Evolutionary conservation across 768 basidiomycete genomes (phyloP), one percentile per base, ranked within the genome.

Genomic region (Collybia mongolica): DNA sequence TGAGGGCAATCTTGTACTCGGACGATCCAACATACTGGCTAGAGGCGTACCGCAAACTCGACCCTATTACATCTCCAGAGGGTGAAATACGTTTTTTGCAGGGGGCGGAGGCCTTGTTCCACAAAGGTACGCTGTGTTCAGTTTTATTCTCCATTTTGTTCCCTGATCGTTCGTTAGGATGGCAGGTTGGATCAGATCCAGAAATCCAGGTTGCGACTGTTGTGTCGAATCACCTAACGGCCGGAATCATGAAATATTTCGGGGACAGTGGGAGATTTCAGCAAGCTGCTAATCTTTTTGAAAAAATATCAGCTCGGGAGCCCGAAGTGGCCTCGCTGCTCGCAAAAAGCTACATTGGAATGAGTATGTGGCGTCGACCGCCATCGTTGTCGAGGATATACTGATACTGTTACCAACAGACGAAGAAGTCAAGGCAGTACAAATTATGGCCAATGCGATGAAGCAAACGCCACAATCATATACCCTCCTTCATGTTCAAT

Each of bases 151-250:
- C n/a, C 18, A n/a, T 23, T 6, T 7, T 26, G 11, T 19, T 3
- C 47, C 24, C 35, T 50, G 0, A 53, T 17, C 19, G 18, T 22
- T 9, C 12, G 19, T 11, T 56, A 95, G 94, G 96, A 28, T 98
- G 97, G 97, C 95, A 97, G 63, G 90, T 98, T 6, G 97, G 96
- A 2, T 97, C 94, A 0, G 97, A 98, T 56, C 97, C 97, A 0
- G 97, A 99, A 68, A 96, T 98, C 19, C 97, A 99, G 64, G 96
- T 99, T 12, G 97, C 97, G 1, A 96, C 94, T 2, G 77, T 93
- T 23, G 93, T 97, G 4, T 95, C 94, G 19, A 99, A 99, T 65
- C 97, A 98, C 65, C 79, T 99, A 19, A 95, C 93, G 0, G 88
- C 93, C 9, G 96, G 90, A 0, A 81, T 98, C 57, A 81, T 98